These are phyloP conservation scores for Fomitopsis betulina DNA, from an alignment of 1,284 basidiomycete genomes.

Conservation along the genomic window DNA sequence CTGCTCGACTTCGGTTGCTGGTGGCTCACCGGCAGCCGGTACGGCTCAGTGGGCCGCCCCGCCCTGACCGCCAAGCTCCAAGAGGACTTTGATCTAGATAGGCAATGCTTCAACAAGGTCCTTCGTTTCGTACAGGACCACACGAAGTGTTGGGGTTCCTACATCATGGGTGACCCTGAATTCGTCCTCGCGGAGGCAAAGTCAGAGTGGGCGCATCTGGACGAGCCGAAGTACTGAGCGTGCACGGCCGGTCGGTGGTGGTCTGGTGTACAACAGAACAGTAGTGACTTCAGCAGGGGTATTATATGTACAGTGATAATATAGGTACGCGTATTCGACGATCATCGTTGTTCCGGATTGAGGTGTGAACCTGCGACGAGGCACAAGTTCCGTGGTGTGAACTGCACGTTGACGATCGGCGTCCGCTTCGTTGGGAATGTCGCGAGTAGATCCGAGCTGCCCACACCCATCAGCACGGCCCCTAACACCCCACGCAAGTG, in stretches of 20 bases:
- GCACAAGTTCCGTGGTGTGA: slow-evolving; percentile 93
- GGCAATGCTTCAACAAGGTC: too few relatives aligned
- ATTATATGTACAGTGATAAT: neutral
- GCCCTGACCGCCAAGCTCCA: too few relatives aligned
- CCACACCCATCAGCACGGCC: slow-evolving; percentile 1
- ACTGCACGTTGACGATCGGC: slow-evolving; percentile 87
- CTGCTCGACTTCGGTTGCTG: too few relatives aligned
- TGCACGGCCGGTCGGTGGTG: neutral
- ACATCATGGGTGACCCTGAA: too few relatives aligned
- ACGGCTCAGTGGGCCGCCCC: too few relatives aligned
- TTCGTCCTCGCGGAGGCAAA: too few relatives aligned
- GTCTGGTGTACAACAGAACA: neutral
- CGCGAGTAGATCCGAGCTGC: slow-evolving; percentile 80
- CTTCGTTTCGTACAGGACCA: too few relatives aligned
- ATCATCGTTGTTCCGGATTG: slow-evolving; percentile 51
- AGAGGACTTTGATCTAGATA: too few relatives aligned
- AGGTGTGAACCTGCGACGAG: slow-evolving; percentile 77
- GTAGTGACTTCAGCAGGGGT: neutral
- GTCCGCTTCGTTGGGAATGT: slow-evolving; percentile 96
- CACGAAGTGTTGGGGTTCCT: too few relatives aligned
- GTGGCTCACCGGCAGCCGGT: too few relatives aligned
- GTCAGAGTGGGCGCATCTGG: too few relatives aligned
- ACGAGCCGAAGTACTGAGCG: neutral
- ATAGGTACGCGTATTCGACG: neutral
- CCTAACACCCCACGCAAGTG: neutral